Evolutionary conservation across 2,329 filamentous ascomycete genomes (phyloP), one percentile per base, ranked within the genome.

Genomic region (Penicillium paneum): DNA sequence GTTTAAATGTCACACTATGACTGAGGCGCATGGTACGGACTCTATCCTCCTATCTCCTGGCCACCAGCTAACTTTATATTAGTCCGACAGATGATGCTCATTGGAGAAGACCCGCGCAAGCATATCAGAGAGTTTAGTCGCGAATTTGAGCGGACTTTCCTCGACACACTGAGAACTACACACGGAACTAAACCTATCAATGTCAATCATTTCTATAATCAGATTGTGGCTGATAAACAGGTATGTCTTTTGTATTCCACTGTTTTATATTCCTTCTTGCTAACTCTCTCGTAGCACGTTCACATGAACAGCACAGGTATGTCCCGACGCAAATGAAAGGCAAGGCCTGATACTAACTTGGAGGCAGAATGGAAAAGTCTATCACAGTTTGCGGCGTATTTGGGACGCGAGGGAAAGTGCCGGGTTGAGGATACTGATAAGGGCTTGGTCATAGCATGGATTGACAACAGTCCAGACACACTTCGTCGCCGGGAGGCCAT

Each of bases 141-240:
- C 57, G 84, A 96, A 63, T 99, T 99, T 71, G 77, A 88, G 59
- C 82, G 82, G 55, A 90, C 95, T 68, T 96, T 96, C 65, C 60
- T 95, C 1, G 79, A 84, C 54, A 79, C 94, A 2, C 79, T 99
- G 7, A 83, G 85, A 54, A 96, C 92, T 0, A 84, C 87, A 0
- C 94, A 99, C 67, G 91, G 91, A 59, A 91, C 96, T 74, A 99
- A 99, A 73, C 83, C 85, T 65, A 86, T 97, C 1, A 83, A 92
- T 32, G 84, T 92, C 48, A 99, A 99, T 68, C 86, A 90, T 58
- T 97, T 97, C 72, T 99, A 99, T 74, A 91, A 97, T 71, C 87
- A 92, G 68, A 94, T 96, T 66, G 97, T 97, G 63, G 81, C 85
- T 15, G 88, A 93, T 54, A 50, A 54, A 13, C 46, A 67, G 29